Conservation (phyloP, 352 stramenopile genomes). For the Globisporangium sylvaticum region DNA sequence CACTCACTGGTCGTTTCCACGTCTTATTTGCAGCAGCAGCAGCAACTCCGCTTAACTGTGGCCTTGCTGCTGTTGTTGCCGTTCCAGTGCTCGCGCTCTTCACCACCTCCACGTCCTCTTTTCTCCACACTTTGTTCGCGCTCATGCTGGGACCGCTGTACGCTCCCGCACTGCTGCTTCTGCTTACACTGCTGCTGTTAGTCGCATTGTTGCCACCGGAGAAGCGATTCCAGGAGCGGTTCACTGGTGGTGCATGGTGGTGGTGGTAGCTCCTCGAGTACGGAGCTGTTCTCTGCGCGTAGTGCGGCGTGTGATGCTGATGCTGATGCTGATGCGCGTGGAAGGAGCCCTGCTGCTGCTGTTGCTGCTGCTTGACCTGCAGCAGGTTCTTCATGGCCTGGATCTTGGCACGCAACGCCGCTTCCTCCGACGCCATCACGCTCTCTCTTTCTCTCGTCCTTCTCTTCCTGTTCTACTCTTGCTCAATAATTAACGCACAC, state of each 20-base stretch:
- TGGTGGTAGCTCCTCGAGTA: constrained; percentile 7
- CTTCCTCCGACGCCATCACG: constrained; percentile 46
- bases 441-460: constrained; percentile 1
- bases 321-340: neutral
- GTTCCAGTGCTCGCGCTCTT: neutral
- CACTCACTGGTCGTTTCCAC: constrained; percentile 32
- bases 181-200: neutral
- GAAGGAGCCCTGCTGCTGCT: constrained; percentile 6
- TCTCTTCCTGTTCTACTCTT: neutral
- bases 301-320: neutral
- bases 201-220: neutral
- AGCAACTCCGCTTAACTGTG: neutral
- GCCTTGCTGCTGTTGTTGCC: neutral
- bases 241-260: constrained; percentile 16
- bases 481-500: neutral
- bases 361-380: constrained; percentile 35
- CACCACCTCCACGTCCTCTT: constrained; percentile 14
- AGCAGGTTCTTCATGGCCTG: constrained; percentile 80
- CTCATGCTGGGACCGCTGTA: constrained; percentile 16
- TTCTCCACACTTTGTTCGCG: constrained; percentile 59
- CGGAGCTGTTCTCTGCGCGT: constrained; percentile 4
- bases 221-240: constrained; percentile 47
- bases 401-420: constrained; percentile 73
- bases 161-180: neutral
- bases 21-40: constrained; percentile 18